phyloP scores from a whole-genome alignment of 2,329 filamentous ascomycete species.

The Fusarium staphyleae region DNA sequence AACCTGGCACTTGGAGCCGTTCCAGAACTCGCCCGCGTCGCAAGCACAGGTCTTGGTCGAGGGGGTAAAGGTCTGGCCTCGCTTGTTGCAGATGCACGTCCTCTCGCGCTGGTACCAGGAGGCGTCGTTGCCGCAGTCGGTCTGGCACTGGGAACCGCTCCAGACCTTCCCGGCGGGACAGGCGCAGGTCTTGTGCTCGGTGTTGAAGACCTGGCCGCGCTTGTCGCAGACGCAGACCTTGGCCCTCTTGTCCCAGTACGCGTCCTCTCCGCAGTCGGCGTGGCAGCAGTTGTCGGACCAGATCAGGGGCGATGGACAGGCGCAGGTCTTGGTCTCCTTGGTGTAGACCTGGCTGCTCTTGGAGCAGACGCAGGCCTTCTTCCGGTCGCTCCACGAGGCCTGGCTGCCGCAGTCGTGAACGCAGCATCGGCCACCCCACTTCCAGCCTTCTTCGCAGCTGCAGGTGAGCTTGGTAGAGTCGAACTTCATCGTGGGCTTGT shows the following conservation, averaged over 20 bases:
- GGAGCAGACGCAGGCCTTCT: background rate
- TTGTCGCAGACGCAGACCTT: constrained; percentile 6
- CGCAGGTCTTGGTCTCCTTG: background rate
- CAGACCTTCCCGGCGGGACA: constrained; percentile 5
- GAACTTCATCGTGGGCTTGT: background rate
- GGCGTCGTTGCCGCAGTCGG: constrained; percentile 8
- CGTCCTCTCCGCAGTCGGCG: constrained; percentile 14
- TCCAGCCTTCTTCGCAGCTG: background rate
- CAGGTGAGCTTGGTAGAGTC: background rate
- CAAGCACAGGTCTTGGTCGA: background rate
- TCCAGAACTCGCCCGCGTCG: background rate
- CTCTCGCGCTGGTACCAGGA: background rate
- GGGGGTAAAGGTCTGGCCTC: background rate
- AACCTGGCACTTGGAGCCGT: background rate
- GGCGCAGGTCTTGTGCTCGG: background rate
- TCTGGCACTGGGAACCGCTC: constrained; percentile 4
- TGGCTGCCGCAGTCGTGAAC: constrained; percentile 1
- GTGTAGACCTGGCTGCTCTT: background rate
- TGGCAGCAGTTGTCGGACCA: constrained; percentile 8
- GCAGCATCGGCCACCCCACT: background rate
- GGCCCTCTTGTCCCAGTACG: background rate
- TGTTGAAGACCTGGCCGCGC: background rate
- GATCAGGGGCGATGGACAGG: background rate
- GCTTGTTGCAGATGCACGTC: constrained; percentile 4
- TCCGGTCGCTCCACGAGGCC: background rate